These are phyloP conservation scores for Boletus barrowsii DNA, from an alignment of 768 basidiomycete genomes.

Conservation along the genomic window DNA sequence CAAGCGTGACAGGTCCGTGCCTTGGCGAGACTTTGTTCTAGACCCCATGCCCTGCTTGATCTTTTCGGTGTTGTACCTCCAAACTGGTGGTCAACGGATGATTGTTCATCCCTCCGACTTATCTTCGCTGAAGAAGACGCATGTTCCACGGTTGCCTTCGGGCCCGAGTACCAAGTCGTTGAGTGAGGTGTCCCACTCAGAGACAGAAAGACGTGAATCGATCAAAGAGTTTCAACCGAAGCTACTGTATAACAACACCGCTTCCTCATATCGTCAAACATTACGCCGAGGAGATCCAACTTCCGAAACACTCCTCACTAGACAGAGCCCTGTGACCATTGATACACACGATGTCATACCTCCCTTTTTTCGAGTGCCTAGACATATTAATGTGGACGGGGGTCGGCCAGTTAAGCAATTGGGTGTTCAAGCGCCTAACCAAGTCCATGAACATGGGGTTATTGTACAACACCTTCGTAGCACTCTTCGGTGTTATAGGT, in stretches of 20 bases:
- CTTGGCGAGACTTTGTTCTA: no score
- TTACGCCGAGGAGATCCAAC: neutral
- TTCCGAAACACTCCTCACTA: neutral
- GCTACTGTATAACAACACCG: slow-evolving; percentile 43
- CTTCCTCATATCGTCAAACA: slow-evolving; percentile 1
- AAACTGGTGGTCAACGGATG: no score
- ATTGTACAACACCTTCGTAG: slow-evolving; percentile 16
- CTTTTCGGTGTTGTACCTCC: no score
- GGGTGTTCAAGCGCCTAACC: neutral
- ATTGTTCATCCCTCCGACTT: no score
- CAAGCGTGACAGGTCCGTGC: no score
- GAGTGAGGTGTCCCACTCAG: neutral
- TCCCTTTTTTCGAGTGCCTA: neutral
- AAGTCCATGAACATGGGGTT: slow-evolving; percentile 7
- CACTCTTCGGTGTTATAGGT: slow-evolving; percentile 22
- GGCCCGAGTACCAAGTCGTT: neutral
- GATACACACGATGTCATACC: neutral
- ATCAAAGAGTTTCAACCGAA: slow-evolving; percentile 53
- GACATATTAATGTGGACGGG: slow-evolving; percentile 1
- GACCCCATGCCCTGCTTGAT: no score
- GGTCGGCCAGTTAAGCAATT: neutral
- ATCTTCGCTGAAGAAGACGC: no score
- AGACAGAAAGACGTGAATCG: slow-evolving; percentile 43
- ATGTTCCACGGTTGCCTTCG: no score
- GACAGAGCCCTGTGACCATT: neutral